These are phyloP conservation scores for Clarireedia paspali DNA, from an alignment of 2,329 filamentous ascomycete species.

Conservation along the genomic window DNA sequence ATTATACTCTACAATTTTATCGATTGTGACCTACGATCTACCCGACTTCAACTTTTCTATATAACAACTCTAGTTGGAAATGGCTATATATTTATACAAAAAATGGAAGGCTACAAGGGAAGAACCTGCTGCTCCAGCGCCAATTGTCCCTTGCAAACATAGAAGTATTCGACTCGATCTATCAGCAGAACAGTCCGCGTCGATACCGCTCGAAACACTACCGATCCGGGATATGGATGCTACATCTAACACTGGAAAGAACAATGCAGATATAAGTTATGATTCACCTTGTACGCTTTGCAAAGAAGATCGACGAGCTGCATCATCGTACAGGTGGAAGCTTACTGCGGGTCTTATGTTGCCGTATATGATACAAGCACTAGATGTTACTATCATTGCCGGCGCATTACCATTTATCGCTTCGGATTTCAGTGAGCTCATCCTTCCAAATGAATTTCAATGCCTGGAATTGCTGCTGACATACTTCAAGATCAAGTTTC, in stretches of 20 bases:
- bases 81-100: constrained; percentile 1
- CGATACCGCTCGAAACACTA: neutral
- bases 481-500: constrained; percentile 38
- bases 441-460: neutral
- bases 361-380: constrained; percentile 53
- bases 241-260: neutral
- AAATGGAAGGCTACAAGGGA: constrained; percentile 4
- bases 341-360: constrained; percentile 50
- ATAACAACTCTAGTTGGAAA: neutral
- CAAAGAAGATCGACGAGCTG: constrained; percentile 27
- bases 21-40: neutral
- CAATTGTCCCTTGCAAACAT: constrained; percentile 2
- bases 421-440: constrained; percentile 48
- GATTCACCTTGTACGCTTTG: constrained; percentile 15
- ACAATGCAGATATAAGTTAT: neutral
- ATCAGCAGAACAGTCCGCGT: neutral
- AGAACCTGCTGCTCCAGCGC: neutral
- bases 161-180: neutral
- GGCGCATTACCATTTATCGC: constrained; percentile 56
- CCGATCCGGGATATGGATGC: neutral
- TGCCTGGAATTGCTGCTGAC: neutral
- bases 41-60: neutral
- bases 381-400: constrained; percentile 58
- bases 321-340: constrained; percentile 46
- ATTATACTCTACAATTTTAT: neutral